Base-by-base conservation (phyloP, 2,329 filamentous ascomycete species). In the Xylariaceae sp. region DNA sequence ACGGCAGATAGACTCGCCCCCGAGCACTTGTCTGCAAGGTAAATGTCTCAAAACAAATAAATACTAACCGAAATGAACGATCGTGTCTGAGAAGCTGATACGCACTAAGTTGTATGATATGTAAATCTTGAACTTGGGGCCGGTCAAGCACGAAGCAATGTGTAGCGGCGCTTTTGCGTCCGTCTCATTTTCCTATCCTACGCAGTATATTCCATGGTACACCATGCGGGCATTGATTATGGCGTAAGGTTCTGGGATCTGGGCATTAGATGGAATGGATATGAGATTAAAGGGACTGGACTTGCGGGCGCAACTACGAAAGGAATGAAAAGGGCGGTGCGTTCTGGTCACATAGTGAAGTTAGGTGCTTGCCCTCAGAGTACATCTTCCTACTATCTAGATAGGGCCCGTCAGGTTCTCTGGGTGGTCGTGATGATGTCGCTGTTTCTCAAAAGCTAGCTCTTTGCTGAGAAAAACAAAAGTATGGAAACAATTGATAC, bases 1-100 rank as follows among this genome's bases (percentile, higher is more conserved):
- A 79, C 22, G 63, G 65, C 40, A 53, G 67, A 16, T 68, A 68
- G 53, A 58, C 57, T 43, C 13, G 36, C 15, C n/a, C n/a, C 29
- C 18, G 16, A 4, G 29, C 6, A 9, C 13, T 22, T n/a, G 5
- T 4, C 46, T 39, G 37, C 41, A 18, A 22, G 42, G 16, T n/a
- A 22, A 19, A 40, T 36, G 44, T 36, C 15, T 29, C 29, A 12
- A 55, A 46, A 30, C 22, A 30, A 34, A 50, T 7, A 43, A n/a
- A 36, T 39, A 55, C 40, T 13, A 53, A 46, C 39, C 13, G n/a
- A 46, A 39, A 53, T 26, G 36, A 52, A 45, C 36, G n/a, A 43
- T 26, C 32, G 34, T 16, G 16, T 47, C 29, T 30, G 34, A 52
- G 34, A 39, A 21, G 41, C 36, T 16, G 44, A 49, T 16, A 57